phyloP scores from a whole-genome alignment of 371 early-diverging fungal genomes.

The Mucor ambiguus region DNA sequence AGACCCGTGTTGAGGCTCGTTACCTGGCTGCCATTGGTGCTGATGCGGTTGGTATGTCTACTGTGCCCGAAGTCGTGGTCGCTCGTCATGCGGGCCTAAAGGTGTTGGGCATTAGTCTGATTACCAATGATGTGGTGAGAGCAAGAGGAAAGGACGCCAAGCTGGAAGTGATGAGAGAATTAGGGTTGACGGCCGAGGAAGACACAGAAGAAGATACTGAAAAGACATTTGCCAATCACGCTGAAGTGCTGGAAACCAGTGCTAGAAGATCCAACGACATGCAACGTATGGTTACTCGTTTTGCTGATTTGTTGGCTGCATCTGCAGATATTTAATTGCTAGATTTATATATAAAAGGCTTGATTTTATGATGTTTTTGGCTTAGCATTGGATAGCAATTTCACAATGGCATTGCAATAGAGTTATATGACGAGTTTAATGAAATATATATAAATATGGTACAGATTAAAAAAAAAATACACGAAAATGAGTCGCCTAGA shows the following conservation, averaged over 20 bases:
- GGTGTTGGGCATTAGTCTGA: conserved; percentile 83
- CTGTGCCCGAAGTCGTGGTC: conserved; percentile 94
- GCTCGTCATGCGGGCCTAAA: conserved; percentile 91
- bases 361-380: not conserved
- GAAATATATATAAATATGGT: not conserved
- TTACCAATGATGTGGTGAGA: conserved; percentile 83
- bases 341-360: not conserved
- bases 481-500: not conserved
- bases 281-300: conserved; percentile 70
- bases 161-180: conserved; percentile 54
- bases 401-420: not conserved
- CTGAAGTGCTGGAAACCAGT: conserved; percentile 85
- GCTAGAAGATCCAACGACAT: conserved; percentile 75
- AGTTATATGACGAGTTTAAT: not conserved
- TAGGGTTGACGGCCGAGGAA: conserved; percentile 44
- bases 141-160: conserved; percentile 70
- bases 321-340: conserved; percentile 2
- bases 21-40: conserved; percentile 75
- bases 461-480: not conserved
- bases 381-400: too few relatives aligned
- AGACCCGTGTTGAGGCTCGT: conserved; percentile 89
- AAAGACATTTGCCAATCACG: conserved; percentile 77
- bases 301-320: conserved; percentile 54
- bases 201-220: conserved; percentile 52
- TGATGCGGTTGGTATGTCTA: conserved; percentile 95